Percentiles rank a stretch among this genome's conserved stretches.
Conservation (phyloP, 495 filamentous ascomycete species). For the Oidiodendron maius region DNA sequence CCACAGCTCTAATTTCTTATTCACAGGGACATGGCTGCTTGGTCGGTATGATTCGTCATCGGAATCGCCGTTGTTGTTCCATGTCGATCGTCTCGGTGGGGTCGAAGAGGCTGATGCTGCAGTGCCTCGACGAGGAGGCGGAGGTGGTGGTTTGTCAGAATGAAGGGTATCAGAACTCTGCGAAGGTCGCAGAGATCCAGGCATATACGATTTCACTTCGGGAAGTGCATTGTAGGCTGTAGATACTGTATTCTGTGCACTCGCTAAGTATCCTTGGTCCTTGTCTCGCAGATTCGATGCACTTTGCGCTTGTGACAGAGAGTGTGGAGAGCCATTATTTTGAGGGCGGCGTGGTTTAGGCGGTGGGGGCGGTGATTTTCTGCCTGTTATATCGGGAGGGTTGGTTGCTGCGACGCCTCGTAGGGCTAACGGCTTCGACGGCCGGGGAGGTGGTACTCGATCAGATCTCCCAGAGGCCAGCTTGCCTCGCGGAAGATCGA, state of each 20-base stretch:
- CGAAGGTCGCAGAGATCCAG: constrained; percentile 2
- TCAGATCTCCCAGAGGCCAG: constrained; percentile 22
- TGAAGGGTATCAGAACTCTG: constrained; percentile 8
- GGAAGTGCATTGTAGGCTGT: constrained; percentile 45
- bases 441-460: constrained; percentile 49
- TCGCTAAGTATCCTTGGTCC: constrained; percentile 26
- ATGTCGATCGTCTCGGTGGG: constrained; percentile 11
- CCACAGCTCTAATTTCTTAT: constrained; percentile 85
- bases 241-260: constrained; percentile 30
- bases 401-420: constrained; percentile 32
- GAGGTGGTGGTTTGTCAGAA: constrained; percentile 24
- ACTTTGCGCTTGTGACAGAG: constrained; percentile 24
- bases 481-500: constrained; percentile 15
- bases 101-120: constrained; percentile 9
- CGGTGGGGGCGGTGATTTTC: constrained; percentile 10
- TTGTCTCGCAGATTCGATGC: constrained; percentile 7
- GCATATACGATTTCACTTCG: constrained; percentile 25
- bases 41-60: constrained; percentile 13
- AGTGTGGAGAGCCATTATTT: constrained; percentile 12
- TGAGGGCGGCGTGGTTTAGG: constrained; percentile 7
- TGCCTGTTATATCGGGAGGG: constrained; percentile 7
- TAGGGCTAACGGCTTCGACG: constrained; percentile 61
- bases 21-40: constrained; percentile 35
- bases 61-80: constrained; percentile 15
- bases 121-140: constrained; percentile 29